Evolutionary conservation across 768 basidiomycete species (phyloP), one percentile per base, ranked within the genome.

Genomic region (Megacollybia marginata): DNA sequence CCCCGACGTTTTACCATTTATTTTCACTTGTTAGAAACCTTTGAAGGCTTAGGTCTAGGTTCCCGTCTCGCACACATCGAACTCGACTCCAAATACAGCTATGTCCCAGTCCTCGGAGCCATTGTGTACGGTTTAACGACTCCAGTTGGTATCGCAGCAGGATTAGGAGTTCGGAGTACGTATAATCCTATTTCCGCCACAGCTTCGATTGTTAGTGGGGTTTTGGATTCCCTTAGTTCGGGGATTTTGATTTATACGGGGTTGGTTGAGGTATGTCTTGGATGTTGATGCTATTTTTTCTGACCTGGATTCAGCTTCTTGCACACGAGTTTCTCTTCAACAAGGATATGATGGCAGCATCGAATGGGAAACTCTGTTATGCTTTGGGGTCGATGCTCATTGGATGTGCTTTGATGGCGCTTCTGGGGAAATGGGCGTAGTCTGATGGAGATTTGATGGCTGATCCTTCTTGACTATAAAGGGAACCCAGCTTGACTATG

Each of bases 251-350:
- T 95, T 12, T 93, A 90, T 62, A 92, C 91, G 0, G 89, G 88
- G 18, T 70, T 91, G 20, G 91, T 92, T 33, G 90, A 93, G 76
- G 85, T 85, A 52, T 32, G 71, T 28, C 23, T 28, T 28, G 23
- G 23, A 28, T 28, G 23, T 28, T 28, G 23, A 28, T n/a, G n/a
- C n/a, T n/a, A n/a, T 28, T 28, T 2, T 28, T 28, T 28, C 23
- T 28, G 38, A 40, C 38, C 8, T 8, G 38, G 15, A 15, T 42
- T 31, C 43, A 87, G 84, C 76, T 96, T 0, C 75, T 98, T 43
- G 95, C 92, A 1, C 94, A 96, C 62, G 95, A 97, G 60, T 96
- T 98, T 67, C 61, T 98, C 36, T 92, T 95, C 69, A 92, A 82
- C 70, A 80, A 83, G 51, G 79, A 89, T 50, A 90, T 93, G 85